Base-by-base conservation (phyloP, 1,139 yeast species). In the Yamadazyma aaseri region DNA sequence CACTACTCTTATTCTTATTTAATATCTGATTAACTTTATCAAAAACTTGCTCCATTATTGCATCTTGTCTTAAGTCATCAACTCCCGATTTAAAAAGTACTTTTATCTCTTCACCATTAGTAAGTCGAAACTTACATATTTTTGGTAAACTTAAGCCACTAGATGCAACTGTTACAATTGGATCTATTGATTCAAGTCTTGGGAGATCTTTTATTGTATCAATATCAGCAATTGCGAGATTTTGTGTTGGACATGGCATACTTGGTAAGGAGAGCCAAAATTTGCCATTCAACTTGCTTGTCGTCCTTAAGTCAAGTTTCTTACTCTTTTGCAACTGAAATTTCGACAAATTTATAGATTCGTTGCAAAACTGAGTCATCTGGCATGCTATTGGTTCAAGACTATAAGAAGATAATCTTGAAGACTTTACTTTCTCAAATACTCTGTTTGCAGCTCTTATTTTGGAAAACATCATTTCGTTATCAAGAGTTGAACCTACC, bases 31-130 rank as follows among this genome's bases (percentile, higher is more conserved):
- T 87, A 13, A 89, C 96, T 53, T 89, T 86, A 17, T 73, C 83
- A 56, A 94, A 94, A 1, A 92, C 97, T 53, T 92, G 98, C 54
- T 90, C 95, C 98, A 94, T 94, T 41, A 92, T 86, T 0, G 95
- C 86, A 58, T 94, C 99, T 57, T 94, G 98, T 36, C 98, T 66
- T 36, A 92, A 61, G 58, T 94, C 98, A 58, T 94, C 98, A 5
- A 86, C 75, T 4, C 95, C 90, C 18, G 87, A 86, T 51, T 94
- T 94, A 46, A 89, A 65, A 14, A 92, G 63, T 51, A 82, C 71
- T 37, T 66, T 76, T 39, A 76, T 81, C 0, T 42, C 50, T 0
- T 56, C 46, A 0, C 97, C 97, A 50, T 78, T 73, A 0, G 79
- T 65, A 13, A 81, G 59, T 0, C 38, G 39, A 35, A 86, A 63